Base-by-base conservation (phyloP, 2,329 filamentous ascomycete genomes). In the Raffaelea albimanens region DNA sequence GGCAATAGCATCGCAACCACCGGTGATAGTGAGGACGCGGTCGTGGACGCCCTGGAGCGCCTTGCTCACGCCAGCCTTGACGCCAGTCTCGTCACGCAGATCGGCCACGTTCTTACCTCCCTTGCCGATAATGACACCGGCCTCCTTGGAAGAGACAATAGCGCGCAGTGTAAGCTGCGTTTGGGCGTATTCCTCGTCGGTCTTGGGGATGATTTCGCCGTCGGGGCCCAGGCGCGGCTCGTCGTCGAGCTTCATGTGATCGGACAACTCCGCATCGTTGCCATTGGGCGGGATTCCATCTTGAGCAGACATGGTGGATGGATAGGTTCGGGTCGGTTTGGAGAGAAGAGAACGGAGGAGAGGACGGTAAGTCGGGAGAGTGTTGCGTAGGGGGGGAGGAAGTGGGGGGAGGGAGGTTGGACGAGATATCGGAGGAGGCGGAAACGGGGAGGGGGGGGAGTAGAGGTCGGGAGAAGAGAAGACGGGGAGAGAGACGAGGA, bases 51-150 rank as follows among this genome's bases (percentile, higher is more conserved):
- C 91, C 57, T 91, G 89, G 42, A 98, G 93, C 46, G 97, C 93
- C 74, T 98, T 98, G 79, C 90, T 96, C 55, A 98, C 93, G 56
- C 93, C 93, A 52, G 93, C 93, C 70, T 94, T 95, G 59, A 98
- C 93, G 51, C 91, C 93, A 56, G 93, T 98, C 71, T 97, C 91
- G 60, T 98, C 91, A 63, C 93, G 85, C 53, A 98, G 78, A 62
- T 97, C 91, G 43, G 93, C 93, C 47, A 98, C 93, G 61, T 98
- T 97, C 77, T 97, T 95, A 63, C 93, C 93, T 49, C 85, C 89
- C 72, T 98, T 98, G 67, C 93, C 93, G 67, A 98, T 98, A 67
- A 98, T 97, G 60, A 98, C 89, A 62, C 93, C 93, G 51, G 93
- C 93, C 70, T 98, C 93, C 73, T 97, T 97, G 66, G 93, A 96